These are phyloP conservation scores for Xylaria telfairii DNA, from an alignment of 495 filamentous ascomycete genomes.

Conservation along the genomic window DNA sequence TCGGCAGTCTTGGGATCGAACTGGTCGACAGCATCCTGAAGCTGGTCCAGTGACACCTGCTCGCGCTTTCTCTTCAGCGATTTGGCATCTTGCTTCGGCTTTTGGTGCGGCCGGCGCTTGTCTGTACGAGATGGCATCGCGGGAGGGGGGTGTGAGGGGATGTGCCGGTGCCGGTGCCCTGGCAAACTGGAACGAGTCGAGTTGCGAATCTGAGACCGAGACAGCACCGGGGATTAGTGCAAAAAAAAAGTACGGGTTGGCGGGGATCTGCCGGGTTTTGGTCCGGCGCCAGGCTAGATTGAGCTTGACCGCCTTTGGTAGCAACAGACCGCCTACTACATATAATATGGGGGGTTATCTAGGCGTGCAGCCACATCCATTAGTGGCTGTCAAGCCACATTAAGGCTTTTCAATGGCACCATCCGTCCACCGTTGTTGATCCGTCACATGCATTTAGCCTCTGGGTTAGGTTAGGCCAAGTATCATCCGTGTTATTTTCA, in stretches of 20 bases:
- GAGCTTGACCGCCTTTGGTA: constrained; percentile 30
- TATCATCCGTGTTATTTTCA: background rate
- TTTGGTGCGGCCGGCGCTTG: constrained; percentile 31
- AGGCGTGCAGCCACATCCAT: background rate
- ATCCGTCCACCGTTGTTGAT: too few relatives aligned
- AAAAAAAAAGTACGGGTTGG: constrained; percentile 33
- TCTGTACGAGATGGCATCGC: constrained; percentile 25
- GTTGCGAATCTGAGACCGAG: background rate
- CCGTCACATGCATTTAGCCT: background rate
- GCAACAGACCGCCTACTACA: constrained; percentile 23
- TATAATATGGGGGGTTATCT: background rate
- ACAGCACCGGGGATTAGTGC: background rate
- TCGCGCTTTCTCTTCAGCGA: constrained; percentile 53
- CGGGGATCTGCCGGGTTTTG: constrained; percentile 35
- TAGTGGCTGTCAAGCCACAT: background rate
- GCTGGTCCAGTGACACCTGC: constrained; percentile 62
- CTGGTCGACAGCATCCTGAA: constrained; percentile 53
- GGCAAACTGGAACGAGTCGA: background rate
- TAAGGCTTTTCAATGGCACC: background rate
- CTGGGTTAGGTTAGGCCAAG: background rate
- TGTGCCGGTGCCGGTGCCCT: background rate
- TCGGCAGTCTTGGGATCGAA: constrained; percentile 55
- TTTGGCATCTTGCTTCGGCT: constrained; percentile 42
- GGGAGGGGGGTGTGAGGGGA: background rate
- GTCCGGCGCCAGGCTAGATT: constrained; percentile 9